phyloP scores from a whole-genome alignment of 2,329 filamentous ascomycete species.

The Septoria petroselini region DNA sequence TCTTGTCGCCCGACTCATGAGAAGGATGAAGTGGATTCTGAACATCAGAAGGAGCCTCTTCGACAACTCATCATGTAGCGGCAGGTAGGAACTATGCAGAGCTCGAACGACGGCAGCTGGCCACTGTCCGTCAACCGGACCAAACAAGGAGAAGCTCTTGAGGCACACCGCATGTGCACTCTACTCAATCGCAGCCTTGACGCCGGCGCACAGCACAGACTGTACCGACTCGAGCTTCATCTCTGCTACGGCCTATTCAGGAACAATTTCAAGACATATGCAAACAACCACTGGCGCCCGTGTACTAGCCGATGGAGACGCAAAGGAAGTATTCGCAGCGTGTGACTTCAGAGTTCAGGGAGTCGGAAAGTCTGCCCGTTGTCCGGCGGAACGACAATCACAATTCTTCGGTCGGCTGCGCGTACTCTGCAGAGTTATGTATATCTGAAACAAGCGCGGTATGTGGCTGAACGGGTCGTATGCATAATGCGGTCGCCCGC shows the following conservation, averaged over 20 bases:
- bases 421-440: not conserved
- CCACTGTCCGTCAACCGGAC: no score
- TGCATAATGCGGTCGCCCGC: conserved; percentile 7
- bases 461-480: conserved; percentile 4
- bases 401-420: no score
- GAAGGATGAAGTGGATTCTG: no score
- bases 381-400: not conserved
- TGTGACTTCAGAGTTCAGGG: not conserved
- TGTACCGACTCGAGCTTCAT: not conserved
- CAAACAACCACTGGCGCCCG: conserved; percentile 10
- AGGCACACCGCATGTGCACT: no score
- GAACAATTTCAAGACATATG: conserved; percentile 8
- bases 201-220: not conserved
- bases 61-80: no score
- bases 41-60: no score
- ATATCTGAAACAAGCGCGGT: conserved; percentile 12
- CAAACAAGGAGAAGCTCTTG: no score
- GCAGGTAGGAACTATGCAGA: no score
- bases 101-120: no score
- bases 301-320: not conserved
- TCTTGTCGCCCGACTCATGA: no score
- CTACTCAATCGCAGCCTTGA: no score
- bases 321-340: conserved; percentile 4
- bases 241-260: not conserved
- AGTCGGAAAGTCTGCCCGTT: not conserved